These are phyloP conservation scores for Gonium pectorale DNA, from an alignment of 139 green algal genomes.

Conservation along the genomic window DNA sequence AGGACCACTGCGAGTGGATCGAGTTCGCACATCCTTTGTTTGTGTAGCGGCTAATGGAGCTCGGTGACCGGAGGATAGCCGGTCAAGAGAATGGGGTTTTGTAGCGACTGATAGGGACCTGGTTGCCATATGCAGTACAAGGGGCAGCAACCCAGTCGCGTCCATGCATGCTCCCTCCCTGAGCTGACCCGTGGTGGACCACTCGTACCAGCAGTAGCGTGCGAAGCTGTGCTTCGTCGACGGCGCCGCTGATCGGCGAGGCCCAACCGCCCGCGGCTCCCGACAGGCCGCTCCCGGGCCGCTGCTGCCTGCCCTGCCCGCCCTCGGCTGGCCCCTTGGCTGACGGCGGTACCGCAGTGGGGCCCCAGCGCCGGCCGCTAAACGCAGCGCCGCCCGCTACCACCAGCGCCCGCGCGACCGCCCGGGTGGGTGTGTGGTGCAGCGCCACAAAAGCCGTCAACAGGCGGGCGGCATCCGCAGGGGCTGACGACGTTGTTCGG, in stretches of 20 bases:
- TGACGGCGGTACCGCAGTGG: background rate
- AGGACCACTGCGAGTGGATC: background rate
- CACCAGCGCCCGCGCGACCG: background rate
- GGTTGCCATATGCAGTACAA: too few species aligned
- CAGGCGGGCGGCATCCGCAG: background rate
- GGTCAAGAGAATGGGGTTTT: background rate
- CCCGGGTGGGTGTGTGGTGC: background rate
- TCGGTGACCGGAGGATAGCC: background rate
- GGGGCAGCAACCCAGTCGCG: too few species aligned
- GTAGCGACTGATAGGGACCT: background rate
- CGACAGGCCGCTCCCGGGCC: background rate
- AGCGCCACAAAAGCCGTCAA: background rate
- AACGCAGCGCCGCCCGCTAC: background rate
- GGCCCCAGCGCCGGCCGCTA: slow-evolving; percentile 1
- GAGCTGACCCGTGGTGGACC: background rate
- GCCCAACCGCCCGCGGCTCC: background rate
- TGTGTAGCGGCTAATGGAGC: background rate
- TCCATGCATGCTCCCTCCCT: background rate
- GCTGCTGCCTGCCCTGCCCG: background rate
- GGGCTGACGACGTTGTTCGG: too few species aligned
- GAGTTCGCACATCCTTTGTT: background rate
- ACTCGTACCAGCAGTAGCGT: too few species aligned
- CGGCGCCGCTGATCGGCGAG: background rate
- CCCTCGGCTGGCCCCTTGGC: background rate
- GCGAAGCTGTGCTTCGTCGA: too few species aligned